Conservation (phyloP, 73 alveolate genomes). For the Diophrys sp. region DNA sequence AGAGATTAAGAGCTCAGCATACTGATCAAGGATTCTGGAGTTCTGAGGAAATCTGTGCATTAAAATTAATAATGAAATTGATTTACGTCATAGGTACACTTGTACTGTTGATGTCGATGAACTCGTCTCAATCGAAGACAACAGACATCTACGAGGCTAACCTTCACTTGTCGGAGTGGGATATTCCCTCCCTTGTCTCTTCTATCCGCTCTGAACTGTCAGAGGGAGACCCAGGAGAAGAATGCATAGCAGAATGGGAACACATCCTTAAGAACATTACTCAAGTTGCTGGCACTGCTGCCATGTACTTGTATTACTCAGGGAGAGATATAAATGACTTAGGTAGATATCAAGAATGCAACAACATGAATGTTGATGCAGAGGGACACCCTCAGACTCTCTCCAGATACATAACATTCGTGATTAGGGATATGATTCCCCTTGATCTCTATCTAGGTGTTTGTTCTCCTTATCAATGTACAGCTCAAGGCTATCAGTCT, state of each 20-base stretch:
- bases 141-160: too few relatives aligned
- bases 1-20: neutral
- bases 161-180: neutral
- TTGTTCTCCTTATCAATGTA: slow-evolving; percentile 15
- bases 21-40: neutral
- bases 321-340: slow-evolving; percentile 50
- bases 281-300: neutral
- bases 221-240: neutral
- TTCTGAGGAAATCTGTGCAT: neutral
- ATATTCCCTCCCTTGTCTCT: neutral
- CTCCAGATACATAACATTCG: slow-evolving; percentile 9
- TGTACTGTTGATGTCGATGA: too few relatives aligned
- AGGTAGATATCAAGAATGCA: slow-evolving; percentile 37
- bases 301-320: slow-evolving; percentile 4
- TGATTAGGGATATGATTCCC: neutral
- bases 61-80: too few relatives aligned
- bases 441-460: slow-evolving; percentile 14
- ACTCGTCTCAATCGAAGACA: too few relatives aligned
- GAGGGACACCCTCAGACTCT: neutral
- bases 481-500: slow-evolving; percentile 5
- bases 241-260: neutral
- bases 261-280: neutral
- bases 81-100: too few relatives aligned
- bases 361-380: neutral
- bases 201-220: neutral